Evolutionary conservation across 1,139 yeast genomes (phyloP), one percentile per base, ranked within the genome.

Genomic region (Hansenula sp.): DNA sequence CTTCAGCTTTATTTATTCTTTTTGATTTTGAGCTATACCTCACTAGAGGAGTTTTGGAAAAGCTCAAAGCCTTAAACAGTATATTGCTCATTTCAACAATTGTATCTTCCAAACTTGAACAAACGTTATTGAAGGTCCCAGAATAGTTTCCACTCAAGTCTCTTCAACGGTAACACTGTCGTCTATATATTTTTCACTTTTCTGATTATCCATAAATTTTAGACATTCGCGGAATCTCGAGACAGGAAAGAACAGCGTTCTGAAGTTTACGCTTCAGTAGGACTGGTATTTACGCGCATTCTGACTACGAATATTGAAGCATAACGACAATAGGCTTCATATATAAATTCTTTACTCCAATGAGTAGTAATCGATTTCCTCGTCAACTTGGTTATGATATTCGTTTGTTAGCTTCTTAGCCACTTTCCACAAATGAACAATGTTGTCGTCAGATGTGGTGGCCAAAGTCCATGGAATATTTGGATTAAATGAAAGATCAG

Each of bases 371-470:
- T 58, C 57, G 15, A 58, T 37, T 5, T 57, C 61, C 4, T 57
- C 58, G 1, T 51, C 59, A 8, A 50, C 58, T 18, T 59, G 62
- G 1, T 55, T 51, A 31, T 59, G 63, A 15, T 68, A 74, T 16
- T 69, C 62, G 18, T 66, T 60, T 4, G 81, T 63, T 41, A 84
- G 67, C 37, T 71, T 71, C 48, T 70, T 70, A 13, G 83, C 76
- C 31, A 83, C 74, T 53, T 81, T 81, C 94, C 94, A 86, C 27
- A 85, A 66, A 56, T 86, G 94, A 5, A 84, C 84, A 42, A 83
- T 79, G 57, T 85, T 85, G 51, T 85, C 90, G 57, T 84, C 91
- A 13, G 90, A 86, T 29, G 81, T 81, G 25, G 87, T 76, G 0
- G 85, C 88, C 45, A 84, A 58, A 29, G 87, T 74, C 91, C 91